phyloP scores from a whole-genome alignment of 2,329 filamentous ascomycete species.

The Teratosphaeria viscida region DNA sequence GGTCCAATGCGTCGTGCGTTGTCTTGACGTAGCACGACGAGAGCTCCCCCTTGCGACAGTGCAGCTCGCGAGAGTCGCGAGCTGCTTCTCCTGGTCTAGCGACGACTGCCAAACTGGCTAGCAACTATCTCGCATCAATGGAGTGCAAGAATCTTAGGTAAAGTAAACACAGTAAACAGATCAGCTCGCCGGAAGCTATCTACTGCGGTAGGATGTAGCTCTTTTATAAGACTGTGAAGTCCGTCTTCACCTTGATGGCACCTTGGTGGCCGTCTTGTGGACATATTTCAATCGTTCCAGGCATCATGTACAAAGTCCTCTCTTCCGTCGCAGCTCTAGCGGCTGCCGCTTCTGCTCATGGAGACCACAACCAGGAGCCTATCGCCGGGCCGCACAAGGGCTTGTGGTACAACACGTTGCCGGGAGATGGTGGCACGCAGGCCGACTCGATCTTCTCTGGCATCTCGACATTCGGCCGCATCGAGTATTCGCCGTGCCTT shows the following conservation, averaged over 20 bases:
- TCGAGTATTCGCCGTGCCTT: conserved; percentile 69
- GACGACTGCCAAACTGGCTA: not conserved
- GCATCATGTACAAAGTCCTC: conserved; percentile 14
- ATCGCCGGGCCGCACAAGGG: conserved; percentile 64
- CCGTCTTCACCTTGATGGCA: conserved; percentile 4
- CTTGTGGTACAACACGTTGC: conserved; percentile 73
- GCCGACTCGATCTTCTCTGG: conserved; percentile 83
- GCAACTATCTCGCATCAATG: not conserved
- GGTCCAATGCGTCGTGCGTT: not conserved
- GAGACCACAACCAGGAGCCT: conserved; percentile 38
- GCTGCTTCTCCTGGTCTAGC: not conserved
- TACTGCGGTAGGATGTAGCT: not conserved
- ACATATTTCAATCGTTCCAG: not conserved
- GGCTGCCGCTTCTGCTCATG: conserved; percentile 49
- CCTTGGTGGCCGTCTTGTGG: conserved; percentile 5
- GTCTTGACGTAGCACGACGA: not conserved
- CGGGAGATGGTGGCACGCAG: conserved; percentile 73
- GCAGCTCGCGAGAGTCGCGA: not conserved
- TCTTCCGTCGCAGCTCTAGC: conserved; percentile 24
- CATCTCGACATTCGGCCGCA: conserved; percentile 73
- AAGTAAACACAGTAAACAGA: not conserved
- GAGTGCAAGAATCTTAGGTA: not conserved
- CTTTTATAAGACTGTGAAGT: not conserved
- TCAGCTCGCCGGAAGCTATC: not conserved
- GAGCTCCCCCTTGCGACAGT: not conserved